A percentile compares a stretch with the other conserved stretches of the same genome.
Evolutionary conservation across 805 yeast genomes (phyloP).

Genomic region (Saturnispora gosingensis): DNA sequence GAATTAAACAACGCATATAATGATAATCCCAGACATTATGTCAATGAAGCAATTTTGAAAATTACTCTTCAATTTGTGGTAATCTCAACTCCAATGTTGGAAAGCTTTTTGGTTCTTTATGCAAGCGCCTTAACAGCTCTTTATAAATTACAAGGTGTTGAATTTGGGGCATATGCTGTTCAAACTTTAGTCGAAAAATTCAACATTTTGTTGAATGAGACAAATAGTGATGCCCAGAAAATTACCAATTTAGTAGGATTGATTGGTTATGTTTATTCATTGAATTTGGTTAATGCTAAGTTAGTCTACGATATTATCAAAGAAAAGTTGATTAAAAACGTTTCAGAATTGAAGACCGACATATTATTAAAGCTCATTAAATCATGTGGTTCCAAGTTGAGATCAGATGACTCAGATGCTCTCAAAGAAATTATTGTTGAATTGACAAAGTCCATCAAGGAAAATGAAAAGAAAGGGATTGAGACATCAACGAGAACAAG

Average conservation of each 20-base stretch:
- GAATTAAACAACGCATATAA: constrained; percentile 58
- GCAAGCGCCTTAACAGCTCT: constrained; percentile 69
- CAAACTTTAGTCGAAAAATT: constrained; percentile 73
- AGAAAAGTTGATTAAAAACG: constrained; percentile 28
- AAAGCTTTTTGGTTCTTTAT: constrained; percentile 70
- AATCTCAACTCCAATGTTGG: constrained; percentile 58
- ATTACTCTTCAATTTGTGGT: constrained; percentile 56
- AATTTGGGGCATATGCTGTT: constrained; percentile 79
- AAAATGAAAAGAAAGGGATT: constrained; percentile 27
- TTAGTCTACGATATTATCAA: constrained; percentile 71
- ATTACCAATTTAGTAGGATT: constrained; percentile 55
- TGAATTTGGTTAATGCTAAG: constrained; percentile 66
- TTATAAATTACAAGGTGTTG: constrained; percentile 73
- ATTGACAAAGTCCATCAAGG: constrained; percentile 40
- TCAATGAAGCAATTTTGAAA: constrained; percentile 58
- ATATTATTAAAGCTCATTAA: constrained; percentile 61
- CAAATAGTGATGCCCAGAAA: constrained; percentile 24
- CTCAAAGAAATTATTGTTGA: constrained; percentile 66
- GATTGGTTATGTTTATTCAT: constrained; percentile 64
- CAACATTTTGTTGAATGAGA: constrained; percentile 32
- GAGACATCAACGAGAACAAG: constrained; percentile 54
- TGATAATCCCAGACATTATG: constrained; percentile 68
- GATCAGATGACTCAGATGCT: constrained; percentile 84
- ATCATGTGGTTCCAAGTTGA: constrained; percentile 72
- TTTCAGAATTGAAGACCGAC: constrained; percentile 68